Conservation (phyloP, 208 protist genomes). For the Trypanosoma platydactyli region DNA sequence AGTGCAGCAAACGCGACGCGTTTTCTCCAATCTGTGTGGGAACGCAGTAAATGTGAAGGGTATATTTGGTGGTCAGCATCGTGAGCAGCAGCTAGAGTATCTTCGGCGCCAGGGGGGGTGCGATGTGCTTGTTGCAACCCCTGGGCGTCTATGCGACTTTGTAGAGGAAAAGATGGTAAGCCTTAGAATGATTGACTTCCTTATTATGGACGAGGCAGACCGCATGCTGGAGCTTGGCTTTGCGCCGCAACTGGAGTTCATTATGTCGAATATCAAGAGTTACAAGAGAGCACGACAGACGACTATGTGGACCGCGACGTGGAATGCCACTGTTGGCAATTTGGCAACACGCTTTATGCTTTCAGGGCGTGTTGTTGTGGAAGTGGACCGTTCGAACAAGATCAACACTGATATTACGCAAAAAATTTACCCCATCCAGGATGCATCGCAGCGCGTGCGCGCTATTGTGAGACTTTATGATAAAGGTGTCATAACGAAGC, state of each 20-base stretch:
- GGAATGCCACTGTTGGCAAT: constrained; percentile 50
- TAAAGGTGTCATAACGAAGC: constrained; percentile 54
- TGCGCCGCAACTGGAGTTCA: constrained; percentile 66
- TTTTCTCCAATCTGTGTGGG: constrained; percentile 61
- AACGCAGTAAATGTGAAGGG: constrained; percentile 75
- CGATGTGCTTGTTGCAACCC: constrained; percentile 92
- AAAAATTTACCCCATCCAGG: constrained; percentile 49
- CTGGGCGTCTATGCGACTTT: constrained; percentile 65
- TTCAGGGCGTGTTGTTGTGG: constrained; percentile 65
- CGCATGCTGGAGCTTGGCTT: constrained; percentile 93
- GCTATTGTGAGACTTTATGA: constrained; percentile 67
- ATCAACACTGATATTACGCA: constrained; percentile 59
- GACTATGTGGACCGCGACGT: constrained; percentile 91
- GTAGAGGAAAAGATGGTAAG: constrained; percentile 47
- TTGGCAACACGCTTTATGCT: constrained; percentile 74
- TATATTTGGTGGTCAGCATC: constrained; percentile 90
- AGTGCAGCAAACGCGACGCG: constrained; percentile 94
- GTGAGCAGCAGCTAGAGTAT: constrained; percentile 79
- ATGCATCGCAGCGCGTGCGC: constrained; percentile 45
- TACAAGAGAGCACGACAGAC: constrained; percentile 85
- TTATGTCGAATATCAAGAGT: constrained; percentile 73
- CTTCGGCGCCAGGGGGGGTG: constrained; percentile 72
- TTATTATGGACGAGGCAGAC: constrained; percentile 96
- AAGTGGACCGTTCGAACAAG: constrained; percentile 63
- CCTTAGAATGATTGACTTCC: constrained; percentile 73